These are phyloP conservation scores for Botrytis cinerea DNA, from an alignment of 2,329 filamentous ascomycete species.

Conservation along the genomic window DNA sequence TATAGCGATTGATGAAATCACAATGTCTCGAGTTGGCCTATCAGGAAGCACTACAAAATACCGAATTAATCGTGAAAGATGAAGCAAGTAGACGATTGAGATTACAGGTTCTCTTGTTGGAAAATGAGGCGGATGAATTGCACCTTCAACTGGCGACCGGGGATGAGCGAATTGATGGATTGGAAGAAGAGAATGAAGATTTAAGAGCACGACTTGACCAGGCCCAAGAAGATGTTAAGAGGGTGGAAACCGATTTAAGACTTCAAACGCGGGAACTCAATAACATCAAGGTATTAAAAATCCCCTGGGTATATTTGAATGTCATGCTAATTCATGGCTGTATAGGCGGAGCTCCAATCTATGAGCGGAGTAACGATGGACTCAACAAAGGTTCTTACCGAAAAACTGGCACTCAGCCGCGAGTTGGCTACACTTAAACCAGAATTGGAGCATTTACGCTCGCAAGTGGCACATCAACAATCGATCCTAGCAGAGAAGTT, in stretches of 20 bases:
- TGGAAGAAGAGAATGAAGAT: conserved; percentile 53
- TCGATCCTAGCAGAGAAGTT: conserved; percentile 76
- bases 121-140: conserved; percentile 71
- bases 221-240: conserved; percentile 45
- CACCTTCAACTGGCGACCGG: conserved; percentile 62
- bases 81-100: conserved; percentile 72
- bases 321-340: conserved; percentile 7
- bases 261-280: conserved; percentile 55
- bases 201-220: conserved; percentile 51
- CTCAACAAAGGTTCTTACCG: conserved; percentile 67
- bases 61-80: conserved; percentile 69
- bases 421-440: conserved; percentile 60
- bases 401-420: conserved; percentile 62
- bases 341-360: conserved; percentile 69
- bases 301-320: not conserved
- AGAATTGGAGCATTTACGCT: conserved; percentile 62
- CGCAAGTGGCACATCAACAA: conserved; percentile 62
- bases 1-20: conserved; percentile 39
- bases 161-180: conserved; percentile 59
- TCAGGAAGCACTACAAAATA: conserved; percentile 62
- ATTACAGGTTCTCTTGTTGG: conserved; percentile 69
- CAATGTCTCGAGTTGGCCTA: conserved; percentile 67
- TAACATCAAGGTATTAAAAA: conserved; percentile 52
- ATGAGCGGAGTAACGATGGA: conserved; percentile 68
- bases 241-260: conserved; percentile 47